Percentiles rank a stretch among this genome's conserved stretches.
These are phyloP conservation scores for Cadophora malorum DNA, from an alignment of 2,329 filamentous ascomycete genomes.

Conservation along the genomic window DNA sequence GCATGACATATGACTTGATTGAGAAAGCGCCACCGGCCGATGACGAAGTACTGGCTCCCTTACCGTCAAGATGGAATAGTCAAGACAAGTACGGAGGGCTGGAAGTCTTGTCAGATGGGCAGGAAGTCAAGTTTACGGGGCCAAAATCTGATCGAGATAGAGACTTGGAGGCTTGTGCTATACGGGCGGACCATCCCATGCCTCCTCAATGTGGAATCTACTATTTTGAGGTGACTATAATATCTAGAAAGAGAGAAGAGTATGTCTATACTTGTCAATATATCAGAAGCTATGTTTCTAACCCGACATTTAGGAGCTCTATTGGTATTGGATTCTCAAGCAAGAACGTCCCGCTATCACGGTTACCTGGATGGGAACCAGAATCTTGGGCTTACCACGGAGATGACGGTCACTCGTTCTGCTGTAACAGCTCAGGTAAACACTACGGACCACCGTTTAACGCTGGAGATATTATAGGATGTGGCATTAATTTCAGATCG, in stretches of 20 bases:
- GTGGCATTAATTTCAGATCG: constrained; percentile 69
- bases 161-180: constrained; percentile 78
- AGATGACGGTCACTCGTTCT: constrained; percentile 69
- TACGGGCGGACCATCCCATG: constrained; percentile 86
- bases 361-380: constrained; percentile 70
- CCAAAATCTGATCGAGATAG: constrained; percentile 55
- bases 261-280: constrained; percentile 47
- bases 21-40: constrained; percentile 71
- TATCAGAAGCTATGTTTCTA: constrained; percentile 23
- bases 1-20: constrained; percentile 83
- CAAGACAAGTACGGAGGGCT: constrained; percentile 75
- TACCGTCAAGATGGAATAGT: constrained; percentile 85
- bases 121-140: constrained; percentile 69
- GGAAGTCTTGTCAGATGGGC: constrained; percentile 76
- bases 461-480: constrained; percentile 65
- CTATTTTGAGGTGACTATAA: constrained; percentile 81
- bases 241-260: constrained; percentile 72
- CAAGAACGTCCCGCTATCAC: constrained; percentile 58
- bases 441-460: constrained; percentile 63
- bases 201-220: constrained; percentile 91
- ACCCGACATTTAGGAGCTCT: constrained; percentile 53
- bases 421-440: constrained; percentile 62
- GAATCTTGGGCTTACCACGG: constrained; percentile 74
- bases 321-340: constrained; percentile 69
- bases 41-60: constrained; percentile 67